These are phyloP conservation scores for Calycina herbarum DNA, from an alignment of 2,329 filamentous ascomycete species.

Conservation along the genomic window DNA sequence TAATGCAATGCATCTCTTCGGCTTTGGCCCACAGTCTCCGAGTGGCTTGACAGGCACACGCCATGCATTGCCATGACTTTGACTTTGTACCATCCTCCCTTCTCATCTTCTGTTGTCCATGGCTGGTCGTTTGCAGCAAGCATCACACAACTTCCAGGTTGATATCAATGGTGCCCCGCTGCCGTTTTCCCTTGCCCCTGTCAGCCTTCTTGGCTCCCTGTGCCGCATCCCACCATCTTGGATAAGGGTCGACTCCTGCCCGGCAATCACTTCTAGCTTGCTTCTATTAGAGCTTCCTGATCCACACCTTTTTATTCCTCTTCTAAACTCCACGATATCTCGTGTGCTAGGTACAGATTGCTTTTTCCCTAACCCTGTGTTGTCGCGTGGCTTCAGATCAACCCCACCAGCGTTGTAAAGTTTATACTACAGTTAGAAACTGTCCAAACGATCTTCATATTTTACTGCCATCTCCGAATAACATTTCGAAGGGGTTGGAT, in stretches of 20 bases:
- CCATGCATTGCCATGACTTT: conserved; percentile 18
- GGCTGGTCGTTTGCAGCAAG: conserved; percentile 1
- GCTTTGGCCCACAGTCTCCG: conserved; percentile 14
- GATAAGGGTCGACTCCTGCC: conserved; percentile 11
- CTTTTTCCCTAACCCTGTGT: neutral
- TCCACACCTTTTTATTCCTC: neutral
- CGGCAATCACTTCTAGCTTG: conserved; percentile 15
- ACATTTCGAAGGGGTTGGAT: neutral
- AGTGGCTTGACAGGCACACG: conserved; percentile 30
- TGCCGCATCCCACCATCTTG: conserved; percentile 14
- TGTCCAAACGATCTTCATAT: neutral
- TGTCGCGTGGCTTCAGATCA: neutral
- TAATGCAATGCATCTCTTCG: conserved; percentile 10
- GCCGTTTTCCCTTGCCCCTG: conserved; percentile 2
- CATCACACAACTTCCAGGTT: conserved; percentile 11
- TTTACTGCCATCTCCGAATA: neutral
- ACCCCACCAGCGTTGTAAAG: neutral
- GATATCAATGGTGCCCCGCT: conserved; percentile 18
- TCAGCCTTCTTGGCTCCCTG: conserved; percentile 5
- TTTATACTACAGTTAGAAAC: neutral
- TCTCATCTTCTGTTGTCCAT: conserved; percentile 21
- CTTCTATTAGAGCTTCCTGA: conserved; percentile 7
- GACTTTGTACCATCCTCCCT: conserved; percentile 5
- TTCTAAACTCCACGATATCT: neutral
- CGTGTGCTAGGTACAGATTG: neutral